Evolutionary conservation across 257 asterid species (phyloP).

Genomic region (Echium plantagineum): DNA sequence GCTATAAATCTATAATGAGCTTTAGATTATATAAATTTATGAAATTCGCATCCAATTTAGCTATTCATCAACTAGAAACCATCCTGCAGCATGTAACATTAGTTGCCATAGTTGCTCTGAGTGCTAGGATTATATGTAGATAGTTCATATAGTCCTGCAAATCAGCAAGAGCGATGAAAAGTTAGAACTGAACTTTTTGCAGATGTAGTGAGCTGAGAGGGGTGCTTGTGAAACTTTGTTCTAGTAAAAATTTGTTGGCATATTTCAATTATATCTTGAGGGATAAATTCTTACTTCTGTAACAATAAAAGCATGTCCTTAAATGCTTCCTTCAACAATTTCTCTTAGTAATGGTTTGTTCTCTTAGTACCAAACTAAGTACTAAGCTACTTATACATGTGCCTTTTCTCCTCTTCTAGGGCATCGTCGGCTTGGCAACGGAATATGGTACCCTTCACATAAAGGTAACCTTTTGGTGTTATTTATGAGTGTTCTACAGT

Average conservation of each 20-base stretch:
- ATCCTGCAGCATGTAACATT: neutral
- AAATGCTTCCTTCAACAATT: too few species aligned
- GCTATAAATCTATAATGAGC: neutral
- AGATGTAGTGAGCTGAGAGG: neutral
- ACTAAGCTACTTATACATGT: constrained; percentile 7
- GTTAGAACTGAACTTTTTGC: neutral
- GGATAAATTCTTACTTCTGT: neutral
- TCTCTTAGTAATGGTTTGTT: neutral
- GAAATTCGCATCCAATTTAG: neutral
- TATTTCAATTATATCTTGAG: neutral
- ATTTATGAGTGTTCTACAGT: neutral
- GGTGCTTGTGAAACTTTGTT: neutral
- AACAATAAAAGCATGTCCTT: neutral
- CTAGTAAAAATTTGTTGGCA: too few species aligned
- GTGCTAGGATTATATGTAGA: neutral
- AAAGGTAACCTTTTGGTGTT: constrained; percentile 39
- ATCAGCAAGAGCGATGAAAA: neutral
- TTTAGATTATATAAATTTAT: too few species aligned
- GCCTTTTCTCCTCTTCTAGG: constrained; percentile 35
- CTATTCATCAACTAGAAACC: neutral
- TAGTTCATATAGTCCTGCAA: neutral
- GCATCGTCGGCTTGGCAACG: constrained; percentile 74
- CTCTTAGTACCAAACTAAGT: neutral
- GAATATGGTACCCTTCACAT: constrained; percentile 73
- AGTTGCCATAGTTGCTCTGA: neutral